Evolutionary conservation across 2,329 filamentous ascomycete genomes (phyloP).

Genomic region (Aspergillus quadrilineatus): DNA sequence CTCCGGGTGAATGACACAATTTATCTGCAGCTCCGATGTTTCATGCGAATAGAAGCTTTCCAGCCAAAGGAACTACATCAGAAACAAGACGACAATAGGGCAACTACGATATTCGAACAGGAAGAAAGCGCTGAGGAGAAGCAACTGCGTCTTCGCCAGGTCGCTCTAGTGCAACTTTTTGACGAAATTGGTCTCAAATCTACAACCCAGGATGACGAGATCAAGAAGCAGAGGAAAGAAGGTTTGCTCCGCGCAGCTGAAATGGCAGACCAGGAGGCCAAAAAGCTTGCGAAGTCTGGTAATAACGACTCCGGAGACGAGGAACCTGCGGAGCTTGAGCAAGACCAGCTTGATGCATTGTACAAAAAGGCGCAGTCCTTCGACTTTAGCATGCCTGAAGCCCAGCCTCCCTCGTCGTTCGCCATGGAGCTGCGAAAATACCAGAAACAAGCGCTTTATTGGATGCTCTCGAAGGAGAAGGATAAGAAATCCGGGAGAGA

Average conservation of each 20-base stretch:
- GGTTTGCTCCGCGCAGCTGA: constrained; percentile 85
- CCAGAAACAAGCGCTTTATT: constrained; percentile 90
- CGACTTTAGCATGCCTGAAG: constrained; percentile 86
- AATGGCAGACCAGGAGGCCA: constrained; percentile 71
- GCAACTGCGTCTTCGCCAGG: constrained; percentile 76
- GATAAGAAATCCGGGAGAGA: constrained; percentile 70
- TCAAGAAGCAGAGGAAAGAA: constrained; percentile 76
- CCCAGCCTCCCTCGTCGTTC: constrained; percentile 80
- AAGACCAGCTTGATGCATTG: constrained; percentile 88
- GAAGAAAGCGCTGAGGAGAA: constrained; percentile 85
- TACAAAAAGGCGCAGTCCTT: constrained; percentile 97
- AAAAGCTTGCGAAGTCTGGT: constrained; percentile 46
- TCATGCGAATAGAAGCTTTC: constrained; percentile 72
- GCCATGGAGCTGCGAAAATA: constrained; percentile 82
- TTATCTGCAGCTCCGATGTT: constrained; percentile 84
- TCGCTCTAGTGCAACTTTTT: constrained; percentile 83
- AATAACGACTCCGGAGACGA: constrained; percentile 63
- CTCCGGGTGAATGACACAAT: constrained; percentile 89
- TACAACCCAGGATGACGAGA: constrained; percentile 68
- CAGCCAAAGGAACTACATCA: constrained; percentile 56
- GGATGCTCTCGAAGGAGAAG: constrained; percentile 95
- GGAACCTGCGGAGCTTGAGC: constrained; percentile 86
- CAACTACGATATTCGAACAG: constrained; percentile 74
- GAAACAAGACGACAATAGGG: constrained; percentile 64
- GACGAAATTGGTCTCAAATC: constrained; percentile 84